Base-by-base conservation (phyloP, 75 land plant genomes). In the Selaginella moellendorffii region DNA sequence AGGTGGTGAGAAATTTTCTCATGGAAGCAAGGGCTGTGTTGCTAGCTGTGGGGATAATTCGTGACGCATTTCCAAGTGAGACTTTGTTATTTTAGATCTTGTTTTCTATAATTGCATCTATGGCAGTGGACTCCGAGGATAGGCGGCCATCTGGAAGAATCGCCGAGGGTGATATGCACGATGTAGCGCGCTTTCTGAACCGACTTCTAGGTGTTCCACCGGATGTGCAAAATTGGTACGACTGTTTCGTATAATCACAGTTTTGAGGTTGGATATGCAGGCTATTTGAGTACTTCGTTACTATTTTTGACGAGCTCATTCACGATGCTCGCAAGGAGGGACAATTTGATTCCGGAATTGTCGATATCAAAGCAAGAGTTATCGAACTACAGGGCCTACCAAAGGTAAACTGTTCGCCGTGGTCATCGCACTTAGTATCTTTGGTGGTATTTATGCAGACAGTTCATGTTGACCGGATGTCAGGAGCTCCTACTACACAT, bases 141-240 rank as follows among this genome's bases (percentile, higher is more conserved):
- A 81, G 42, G 83, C 82, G 28, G 72, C 27, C 76, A 24, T 75
- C 86, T n/a, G 93, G 97, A 12, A 82, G 93, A 54, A 91, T 91
- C 54, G 70, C 78, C 63, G 97, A 91, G 58, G 76, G 84, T 10
- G 97, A 91, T 68, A 80, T 80, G 78, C 84, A 91, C 76, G 97
- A 91, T 76, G 82, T 91, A 72, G 97, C 79, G 8, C 85, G 97
- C 31, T 91, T 91, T 64, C 79, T 91, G 8, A 91, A 91, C 66
- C 82, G 97, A 5, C 72, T 88, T 51, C 69, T 91, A 29, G 97
- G 92, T 21, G 67, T 91, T 63, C 83, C 80, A 2, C 97, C 97
- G 56, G 88, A 91, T 28, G 72, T 91, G 66, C 97, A 91, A 53
- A 91, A 91, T 42, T 77, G 88, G 97, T 79, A 24, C 53, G 69